Evolutionary conservation across 2,329 filamentous ascomycete species (phyloP).

Genomic region (Beauveria sp.): DNA sequence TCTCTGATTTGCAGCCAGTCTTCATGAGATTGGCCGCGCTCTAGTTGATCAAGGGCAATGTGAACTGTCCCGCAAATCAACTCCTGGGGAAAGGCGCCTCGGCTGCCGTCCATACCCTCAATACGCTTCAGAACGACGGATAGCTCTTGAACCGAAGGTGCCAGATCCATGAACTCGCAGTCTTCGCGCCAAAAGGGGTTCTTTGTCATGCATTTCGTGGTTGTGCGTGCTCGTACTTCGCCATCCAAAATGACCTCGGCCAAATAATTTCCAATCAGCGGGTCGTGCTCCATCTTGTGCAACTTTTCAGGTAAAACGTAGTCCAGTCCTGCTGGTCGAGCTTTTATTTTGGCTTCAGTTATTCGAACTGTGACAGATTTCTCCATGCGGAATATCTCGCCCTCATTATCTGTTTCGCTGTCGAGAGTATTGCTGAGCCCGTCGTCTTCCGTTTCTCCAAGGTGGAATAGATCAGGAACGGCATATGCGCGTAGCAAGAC

Average conservation of each 20-base stretch:
- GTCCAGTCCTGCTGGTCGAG: conserved; percentile 20
- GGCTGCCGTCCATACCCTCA: conserved; percentile 24
- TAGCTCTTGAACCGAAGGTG: conserved; percentile 59
- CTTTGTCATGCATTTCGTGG: conserved; percentile 60
- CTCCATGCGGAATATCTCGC: conserved; percentile 53
- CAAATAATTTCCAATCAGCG: conserved; percentile 60
- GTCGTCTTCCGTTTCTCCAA: conserved; percentile 37
- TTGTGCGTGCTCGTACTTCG: conserved; percentile 69
- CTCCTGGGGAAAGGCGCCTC: conserved; percentile 38
- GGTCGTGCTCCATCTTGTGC: conserved; percentile 29
- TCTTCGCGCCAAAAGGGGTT: conserved; percentile 80
- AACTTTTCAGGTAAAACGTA: conserved; percentile 16
- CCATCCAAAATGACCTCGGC: conserved; percentile 75
- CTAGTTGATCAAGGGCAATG: conserved; percentile 70
- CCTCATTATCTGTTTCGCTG: conserved; percentile 30
- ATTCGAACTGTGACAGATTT: conserved; percentile 52
- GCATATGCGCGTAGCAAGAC: conserved; percentile 86
- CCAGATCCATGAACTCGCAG: conserved; percentile 68
- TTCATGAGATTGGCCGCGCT: conserved; percentile 70
- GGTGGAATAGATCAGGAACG: conserved; percentile 79
- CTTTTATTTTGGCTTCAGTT: conserved; percentile 55
- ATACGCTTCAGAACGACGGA: conserved; percentile 66
- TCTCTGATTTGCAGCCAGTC: conserved; percentile 83
- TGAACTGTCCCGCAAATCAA: conserved; percentile 66
- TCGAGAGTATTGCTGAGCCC: conserved; percentile 35